A percentile compares a stretch with the other conserved stretches of the same genome.
phyloP scores from a whole-genome alignment of 2,329 filamentous ascomycete genomes.

The Calonectria hawksworthii region DNA sequence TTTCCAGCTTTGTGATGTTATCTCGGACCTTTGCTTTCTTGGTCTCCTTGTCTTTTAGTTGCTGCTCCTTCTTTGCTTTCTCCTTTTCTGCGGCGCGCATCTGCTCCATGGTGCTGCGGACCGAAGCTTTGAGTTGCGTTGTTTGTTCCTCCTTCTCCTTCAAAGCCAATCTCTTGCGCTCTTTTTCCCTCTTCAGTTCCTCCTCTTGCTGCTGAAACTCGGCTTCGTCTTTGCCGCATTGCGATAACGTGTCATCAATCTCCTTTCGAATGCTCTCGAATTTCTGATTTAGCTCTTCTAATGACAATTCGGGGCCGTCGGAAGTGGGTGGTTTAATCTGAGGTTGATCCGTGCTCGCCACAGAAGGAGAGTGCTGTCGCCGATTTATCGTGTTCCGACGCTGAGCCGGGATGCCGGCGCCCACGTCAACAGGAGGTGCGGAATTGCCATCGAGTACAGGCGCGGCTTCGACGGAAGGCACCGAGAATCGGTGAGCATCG shows the following conservation, averaged over 20 bases:
- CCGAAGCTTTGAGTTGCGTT: conserved; percentile 84
- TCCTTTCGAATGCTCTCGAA: conserved; percentile 87
- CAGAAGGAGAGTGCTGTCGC: conserved; percentile 81
- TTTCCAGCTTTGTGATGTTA: conserved; percentile 77
- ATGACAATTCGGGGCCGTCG: conserved; percentile 73
- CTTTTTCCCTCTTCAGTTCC: conserved; percentile 82
- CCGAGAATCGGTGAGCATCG: conserved; percentile 63
- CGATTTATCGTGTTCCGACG: conserved; percentile 74
- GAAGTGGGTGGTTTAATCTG: conserved; percentile 59
- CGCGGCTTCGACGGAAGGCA: conserved; percentile 73
- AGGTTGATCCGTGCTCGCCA: conserved; percentile 67
- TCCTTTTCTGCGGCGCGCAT: conserved; percentile 86
- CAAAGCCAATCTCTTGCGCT: conserved; percentile 80
- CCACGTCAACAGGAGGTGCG: conserved; percentile 73
- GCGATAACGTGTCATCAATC: conserved; percentile 81
- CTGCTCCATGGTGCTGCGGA: conserved; percentile 83
- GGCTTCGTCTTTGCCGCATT: conserved; percentile 79
- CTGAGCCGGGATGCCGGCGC: conserved; percentile 60
- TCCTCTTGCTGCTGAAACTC: conserved; percentile 77
- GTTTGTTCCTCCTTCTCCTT: conserved; percentile 95
- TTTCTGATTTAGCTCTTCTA: conserved; percentile 84
- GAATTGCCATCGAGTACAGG: conserved; percentile 73
- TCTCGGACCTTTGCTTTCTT: conserved; percentile 79
- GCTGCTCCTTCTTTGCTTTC: conserved; percentile 82
- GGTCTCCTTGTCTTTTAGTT: conserved; percentile 76